Evolutionary conservation across 805 yeast species (phyloP).

Genomic region (Brettanomyces anomalus): DNA sequence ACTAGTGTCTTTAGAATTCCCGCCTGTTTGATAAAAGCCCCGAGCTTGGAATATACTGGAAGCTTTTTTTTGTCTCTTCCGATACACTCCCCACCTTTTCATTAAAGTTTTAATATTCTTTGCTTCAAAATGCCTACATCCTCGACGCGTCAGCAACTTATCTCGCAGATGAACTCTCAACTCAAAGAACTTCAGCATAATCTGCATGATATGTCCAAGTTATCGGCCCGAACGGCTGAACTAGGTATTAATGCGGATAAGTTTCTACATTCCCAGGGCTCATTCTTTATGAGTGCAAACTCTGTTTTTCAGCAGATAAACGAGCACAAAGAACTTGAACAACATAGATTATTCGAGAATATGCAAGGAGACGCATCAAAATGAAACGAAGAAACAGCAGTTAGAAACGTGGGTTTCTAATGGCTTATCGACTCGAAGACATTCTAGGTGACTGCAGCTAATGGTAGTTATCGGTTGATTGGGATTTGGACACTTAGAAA

Average conservation of each 20-base stretch:
- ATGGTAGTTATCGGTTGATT: too few relatives aligned
- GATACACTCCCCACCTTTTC: too few relatives aligned
- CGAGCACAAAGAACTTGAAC: conserved; percentile 17
- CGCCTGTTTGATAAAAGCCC: too few relatives aligned
- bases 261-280: conserved; percentile 20
- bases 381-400: not conserved
- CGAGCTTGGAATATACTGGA: too few relatives aligned
- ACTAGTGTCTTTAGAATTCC: too few relatives aligned
- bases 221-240: conserved; percentile 14
- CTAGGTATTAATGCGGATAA: conserved; percentile 20
- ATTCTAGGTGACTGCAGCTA: too few relatives aligned
- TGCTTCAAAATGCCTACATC: too few relatives aligned
- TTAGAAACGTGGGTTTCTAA: too few relatives aligned
- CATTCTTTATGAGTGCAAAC: conserved; percentile 24
- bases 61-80: too few relatives aligned
- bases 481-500: too few relatives aligned
- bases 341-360: conserved; percentile 1
- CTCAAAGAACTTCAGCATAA: conserved; percentile 16
- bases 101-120: too few relatives aligned
- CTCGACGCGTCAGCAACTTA: not conserved
- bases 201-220: conserved; percentile 12
- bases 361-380: conserved; percentile 2
- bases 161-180: conserved; percentile 8
- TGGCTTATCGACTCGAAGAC: too few relatives aligned
- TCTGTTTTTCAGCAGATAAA: conserved; percentile 20